Evolutionary conservation across 768 basidiomycete genomes (phyloP), one percentile per base, ranked within the genome.

Genomic region (Termitomyces sp.): DNA sequence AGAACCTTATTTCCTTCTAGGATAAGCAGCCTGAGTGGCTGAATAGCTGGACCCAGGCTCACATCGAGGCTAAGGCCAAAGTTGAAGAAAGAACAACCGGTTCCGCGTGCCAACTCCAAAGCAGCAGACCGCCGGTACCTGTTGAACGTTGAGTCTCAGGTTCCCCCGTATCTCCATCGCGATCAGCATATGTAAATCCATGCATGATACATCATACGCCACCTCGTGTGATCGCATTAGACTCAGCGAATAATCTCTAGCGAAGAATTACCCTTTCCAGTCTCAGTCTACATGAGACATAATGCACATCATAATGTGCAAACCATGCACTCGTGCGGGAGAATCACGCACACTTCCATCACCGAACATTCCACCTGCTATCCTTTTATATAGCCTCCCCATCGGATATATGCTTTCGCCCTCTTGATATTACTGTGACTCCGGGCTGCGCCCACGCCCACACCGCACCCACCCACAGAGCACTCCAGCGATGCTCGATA

Each of bases 401-500:
- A n/a, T 39, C 50, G 25, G 25, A 11, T 51, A 37, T 27, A 51
- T 28, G 37, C 27, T 45, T 23, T 14, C 44, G 48, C 49, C 42
- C 23, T 34, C 40, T 44, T 37, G 28, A 39, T 27, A 50, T 10
- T 23, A 25, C 49, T 25, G 49, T 25, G 17, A 25, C 35, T 50
- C 11, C 10, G 50, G 37, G 50, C 50, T 39, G 35, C 37, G 49
- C 35, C 50, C 37, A 51, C 37, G 19, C 35, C 35, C 21, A 35
- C 34, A n/a, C 45, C 30, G 23, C 32, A 34, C 47, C 9, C 35
- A 48, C 47, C 2, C 21, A 23, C 34, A 8, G 16, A 35, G 14
- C 21, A 34, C 14, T 32, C 41, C 16, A 43, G 30, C 30, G 40
- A 68, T 71, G 68, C 63, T 71, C 37, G 55, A 65, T 25, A 52